Evolutionary conservation across 2,329 filamentous ascomycete species (phyloP).

Genomic region (Fusarium acutatum): DNA sequence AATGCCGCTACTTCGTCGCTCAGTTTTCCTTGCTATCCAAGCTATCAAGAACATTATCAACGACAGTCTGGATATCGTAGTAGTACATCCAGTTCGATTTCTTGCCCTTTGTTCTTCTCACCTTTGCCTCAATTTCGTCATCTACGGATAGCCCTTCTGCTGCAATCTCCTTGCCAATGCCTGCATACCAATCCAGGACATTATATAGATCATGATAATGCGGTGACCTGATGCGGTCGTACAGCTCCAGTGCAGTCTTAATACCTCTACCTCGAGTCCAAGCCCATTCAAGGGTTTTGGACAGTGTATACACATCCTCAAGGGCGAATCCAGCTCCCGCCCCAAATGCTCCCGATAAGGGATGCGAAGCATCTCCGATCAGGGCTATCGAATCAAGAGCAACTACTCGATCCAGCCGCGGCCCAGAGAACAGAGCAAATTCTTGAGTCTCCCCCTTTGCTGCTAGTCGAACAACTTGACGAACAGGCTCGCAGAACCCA

Average conservation of each 20-base stretch:
- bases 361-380: conserved; percentile 64
- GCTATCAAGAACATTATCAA: conserved; percentile 10
- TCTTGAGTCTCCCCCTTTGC: conserved; percentile 41
- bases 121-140: conserved; percentile 38
- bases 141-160: conserved; percentile 28
- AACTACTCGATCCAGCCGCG: conserved; percentile 42
- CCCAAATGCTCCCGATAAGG: conserved; percentile 57
- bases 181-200: conserved; percentile 38
- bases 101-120: conserved; percentile 31
- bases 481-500: conserved; percentile 45
- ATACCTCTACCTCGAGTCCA: conserved; percentile 22
- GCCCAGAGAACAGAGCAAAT: conserved; percentile 44
- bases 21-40: not conserved
- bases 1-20: not conserved
- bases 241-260: conserved; percentile 35
- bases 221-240: conserved; percentile 41
- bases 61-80: conserved; percentile 37
- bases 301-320: conserved; percentile 43
- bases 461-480: conserved; percentile 40
- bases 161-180: conserved; percentile 18
- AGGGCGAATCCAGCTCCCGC: conserved; percentile 51
- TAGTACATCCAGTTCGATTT: conserved; percentile 41
- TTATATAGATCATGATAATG: conserved; percentile 42
- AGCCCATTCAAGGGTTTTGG: conserved; percentile 39
- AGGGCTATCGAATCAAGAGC: conserved; percentile 50